Evolutionary conservation across 768 basidiomycete genomes (phyloP), one percentile per base, ranked within the genome.

Genomic region (Termitomyces sp.): DNA sequence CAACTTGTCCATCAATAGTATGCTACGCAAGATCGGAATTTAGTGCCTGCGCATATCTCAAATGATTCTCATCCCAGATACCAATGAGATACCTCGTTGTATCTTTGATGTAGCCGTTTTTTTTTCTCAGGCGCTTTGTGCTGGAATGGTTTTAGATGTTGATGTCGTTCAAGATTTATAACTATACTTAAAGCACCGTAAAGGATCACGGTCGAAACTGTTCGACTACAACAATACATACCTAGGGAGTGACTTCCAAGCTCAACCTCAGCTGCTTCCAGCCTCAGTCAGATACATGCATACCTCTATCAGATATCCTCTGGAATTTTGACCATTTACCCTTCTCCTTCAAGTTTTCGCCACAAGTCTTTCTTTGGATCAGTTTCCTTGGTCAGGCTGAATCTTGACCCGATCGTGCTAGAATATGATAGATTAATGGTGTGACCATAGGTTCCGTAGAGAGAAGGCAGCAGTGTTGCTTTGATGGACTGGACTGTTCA

Each of bases 21-120:
- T 55, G 65, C 68, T 12, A 44, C 74, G 20, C 75, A 76, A 54
- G 78, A 75, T 59, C 71, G 74, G 63, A 69, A 69, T 54, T 63
- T 78, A n/a, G 68, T 79, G 32, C 57, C 62, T 53, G 74, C 73
- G 38, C 79, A 79, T 62, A 68, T 72, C 52, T 71, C 76, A 36
- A 73, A 73, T 61, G 78, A 78, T 58, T 70, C 76, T 55, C 77
- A 79, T 69, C 74, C 75, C 71, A 74, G 80, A 75, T 80, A 79
- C 67, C 76, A 77, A 73, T 78, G 66, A 76, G 58, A 28, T 38
- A 46, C 35, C 35, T 50, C 32, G 36, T 28, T 40, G 7, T n/a
- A 7, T 49, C 7, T 55, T 24, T 20, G 28, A 40, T 55, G 45
- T 56, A 35, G 45, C 36, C 42, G 13, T 13, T 54, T 40, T 45